These are phyloP conservation scores for Amauroascus verrucosus DNA, from an alignment of 2,329 filamentous ascomycete genomes.

Conservation along the genomic window DNA sequence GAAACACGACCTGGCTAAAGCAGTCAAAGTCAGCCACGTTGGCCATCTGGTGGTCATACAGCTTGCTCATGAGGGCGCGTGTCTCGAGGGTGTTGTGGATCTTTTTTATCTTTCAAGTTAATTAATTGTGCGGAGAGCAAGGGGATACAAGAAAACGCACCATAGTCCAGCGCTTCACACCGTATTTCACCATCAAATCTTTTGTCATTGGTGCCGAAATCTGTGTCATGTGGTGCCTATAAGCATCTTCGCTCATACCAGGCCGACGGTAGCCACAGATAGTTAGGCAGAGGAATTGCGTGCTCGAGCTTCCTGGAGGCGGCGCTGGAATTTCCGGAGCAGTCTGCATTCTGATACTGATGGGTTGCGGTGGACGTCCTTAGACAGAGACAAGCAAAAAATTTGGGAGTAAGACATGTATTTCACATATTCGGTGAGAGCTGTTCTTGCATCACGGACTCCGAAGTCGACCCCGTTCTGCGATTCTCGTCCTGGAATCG, in stretches of 20 bases:
- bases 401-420: background rate
- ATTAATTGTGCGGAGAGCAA: background rate
- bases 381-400: background rate
- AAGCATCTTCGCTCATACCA: slow-evolving; percentile 42
- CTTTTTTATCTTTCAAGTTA: slow-evolving; percentile 20
- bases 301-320: background rate
- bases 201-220: slow-evolving; percentile 40
- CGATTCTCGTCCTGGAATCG: too few species aligned
- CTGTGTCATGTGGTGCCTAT: slow-evolving; percentile 40
- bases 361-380: background rate
- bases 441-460: too few species aligned
- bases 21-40: slow-evolving; percentile 44
- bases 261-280: slow-evolving; percentile 41
- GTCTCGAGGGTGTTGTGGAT: slow-evolving; percentile 35
- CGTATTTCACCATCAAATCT: slow-evolving; percentile 43
- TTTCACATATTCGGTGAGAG: background rate
- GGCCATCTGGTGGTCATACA: slow-evolving; percentile 40
- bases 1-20: slow-evolving; percentile 42
- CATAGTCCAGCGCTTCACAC: slow-evolving; percentile 39
- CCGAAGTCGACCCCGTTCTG: too few species aligned
- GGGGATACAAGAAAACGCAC: too few species aligned
- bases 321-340: background rate
- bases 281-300: slow-evolving; percentile 35
- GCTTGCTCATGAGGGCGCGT: slow-evolving; percentile 32
- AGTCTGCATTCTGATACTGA: background rate